phyloP scores from a whole-genome alignment of 2,329 filamentous ascomycete genomes.

The Didymella sp. region DNA sequence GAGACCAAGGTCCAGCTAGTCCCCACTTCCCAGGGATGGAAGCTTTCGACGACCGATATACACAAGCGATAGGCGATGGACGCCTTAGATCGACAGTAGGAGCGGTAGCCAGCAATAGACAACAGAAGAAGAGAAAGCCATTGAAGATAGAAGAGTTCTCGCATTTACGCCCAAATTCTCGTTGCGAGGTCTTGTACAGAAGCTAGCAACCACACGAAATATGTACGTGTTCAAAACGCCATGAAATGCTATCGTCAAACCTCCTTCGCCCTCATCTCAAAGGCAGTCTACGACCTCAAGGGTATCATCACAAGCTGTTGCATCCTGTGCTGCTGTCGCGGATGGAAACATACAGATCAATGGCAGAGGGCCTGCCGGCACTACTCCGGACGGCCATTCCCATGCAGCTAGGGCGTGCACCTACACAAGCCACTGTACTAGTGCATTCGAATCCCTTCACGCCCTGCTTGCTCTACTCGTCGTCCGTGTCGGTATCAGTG shows the following conservation, averaged over 20 bases:
- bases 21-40: neutral
- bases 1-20: neutral
- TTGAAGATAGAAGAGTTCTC: neutral
- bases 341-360: neutral
- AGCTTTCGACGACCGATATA: neutral
- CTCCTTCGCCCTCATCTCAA: neutral
- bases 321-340: neutral
- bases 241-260: neutral
- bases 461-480: slow-evolving; percentile 39
- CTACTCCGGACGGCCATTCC: neutral
- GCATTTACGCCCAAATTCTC: neutral
- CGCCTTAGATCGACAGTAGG: neutral
- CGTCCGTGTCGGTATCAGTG: slow-evolving; percentile 53
- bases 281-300: neutral
- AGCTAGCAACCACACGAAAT: neutral
- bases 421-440: neutral
- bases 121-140: neutral
- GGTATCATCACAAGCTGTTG: neutral
- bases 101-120: neutral
- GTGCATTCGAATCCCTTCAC: neutral
- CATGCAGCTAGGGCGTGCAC: neutral
- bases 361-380: neutral
- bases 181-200: neutral
- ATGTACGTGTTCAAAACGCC: slow-evolving; percentile 1
- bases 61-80: neutral